Percentiles rank a stretch among this genome's conserved stretches.
Evolutionary conservation across 2,329 filamentous ascomycete genomes (phyloP).

Genomic region (Aureobasidium sp.): DNA sequence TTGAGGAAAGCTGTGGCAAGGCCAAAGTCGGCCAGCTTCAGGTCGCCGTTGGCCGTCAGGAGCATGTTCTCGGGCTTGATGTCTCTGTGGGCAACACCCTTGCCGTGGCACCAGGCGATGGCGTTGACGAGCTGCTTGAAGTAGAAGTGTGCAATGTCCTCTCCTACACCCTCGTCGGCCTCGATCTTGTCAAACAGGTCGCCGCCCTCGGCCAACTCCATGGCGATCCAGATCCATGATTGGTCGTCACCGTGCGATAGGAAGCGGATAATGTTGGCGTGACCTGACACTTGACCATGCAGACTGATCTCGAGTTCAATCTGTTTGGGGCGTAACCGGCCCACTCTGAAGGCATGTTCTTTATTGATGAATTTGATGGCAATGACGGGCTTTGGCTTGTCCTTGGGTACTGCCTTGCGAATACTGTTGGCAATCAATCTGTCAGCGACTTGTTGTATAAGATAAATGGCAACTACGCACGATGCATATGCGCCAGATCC

Average conservation of each 20-base stretch:
- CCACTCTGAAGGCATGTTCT: conserved; percentile 89
- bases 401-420: conserved; percentile 88
- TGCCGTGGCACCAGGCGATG: conserved; percentile 95
- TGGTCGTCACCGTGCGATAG: conserved; percentile 88
- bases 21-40: conserved; percentile 98
- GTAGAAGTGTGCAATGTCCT: conserved; percentile 97
- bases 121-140: conserved; percentile 93
- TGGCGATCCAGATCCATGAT: conserved; percentile 96
- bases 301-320: conserved; percentile 92
- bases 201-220: conserved; percentile 96
- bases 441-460: not conserved
- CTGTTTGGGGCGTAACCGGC: conserved; percentile 89
- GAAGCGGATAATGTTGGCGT: conserved; percentile 95
- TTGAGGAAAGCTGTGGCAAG: conserved; percentile 95
- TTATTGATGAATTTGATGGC: conserved; percentile 99
- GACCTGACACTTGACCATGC: conserved; percentile 77
- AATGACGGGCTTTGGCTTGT: conserved; percentile 79
- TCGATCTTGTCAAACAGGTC: conserved; percentile 99
- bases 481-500: conserved; percentile 98
- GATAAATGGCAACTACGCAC: conserved; percentile 56
- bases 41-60: conserved; percentile 81
- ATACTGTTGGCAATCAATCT: conserved; percentile 62
- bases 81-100: conserved; percentile 89
- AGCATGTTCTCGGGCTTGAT: conserved; percentile 91
- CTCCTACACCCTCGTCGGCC: conserved; percentile 92